A percentile compares a stretch with the other conserved stretches of the same genome.
phyloP scores from a whole-genome alignment of 148 eudicot genomes.

The Vaccinium darrowii region DNA sequence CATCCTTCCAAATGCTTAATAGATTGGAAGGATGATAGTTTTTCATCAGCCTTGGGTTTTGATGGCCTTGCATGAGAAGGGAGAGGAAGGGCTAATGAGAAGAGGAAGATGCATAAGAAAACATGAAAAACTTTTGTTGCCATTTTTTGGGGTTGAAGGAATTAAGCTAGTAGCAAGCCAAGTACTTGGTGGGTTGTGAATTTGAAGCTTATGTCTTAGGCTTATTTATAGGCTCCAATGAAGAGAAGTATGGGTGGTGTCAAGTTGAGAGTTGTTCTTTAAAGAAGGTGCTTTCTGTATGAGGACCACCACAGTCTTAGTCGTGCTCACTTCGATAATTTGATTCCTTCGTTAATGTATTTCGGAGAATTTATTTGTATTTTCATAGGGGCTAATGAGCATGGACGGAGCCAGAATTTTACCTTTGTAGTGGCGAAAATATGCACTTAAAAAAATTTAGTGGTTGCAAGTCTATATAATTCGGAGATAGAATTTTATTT shows the following conservation, averaged over 20 bases:
- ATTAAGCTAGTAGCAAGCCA: not conserved
- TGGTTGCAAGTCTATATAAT: too few species aligned
- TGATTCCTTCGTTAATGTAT: too few species aligned
- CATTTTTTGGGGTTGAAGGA: not conserved
- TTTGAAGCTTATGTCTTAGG: not conserved
- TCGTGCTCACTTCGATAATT: too few species aligned
- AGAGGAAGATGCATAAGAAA: not conserved
- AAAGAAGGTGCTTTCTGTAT: too few species aligned
- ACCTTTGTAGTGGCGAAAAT: too few species aligned
- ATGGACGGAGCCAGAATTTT: too few species aligned
- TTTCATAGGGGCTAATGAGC: too few species aligned
- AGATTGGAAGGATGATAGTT: conserved; percentile 19
- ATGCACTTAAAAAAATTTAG: too few species aligned
- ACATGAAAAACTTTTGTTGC: not conserved
- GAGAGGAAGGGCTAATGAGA: not conserved
- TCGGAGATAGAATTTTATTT: too few species aligned
- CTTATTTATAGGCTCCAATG: not conserved
- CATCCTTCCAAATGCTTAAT: conserved; percentile 24
- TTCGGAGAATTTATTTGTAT: too few species aligned
- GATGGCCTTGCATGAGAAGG: not conserved
- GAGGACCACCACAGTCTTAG: too few species aligned
- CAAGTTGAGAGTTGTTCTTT: too few species aligned
- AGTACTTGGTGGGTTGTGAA: not conserved
- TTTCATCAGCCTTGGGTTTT: not conserved
- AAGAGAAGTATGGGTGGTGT: not conserved